phyloP scores from a whole-genome alignment of 768 basidiomycete genomes.

The Amanita polypyramis region DNA sequence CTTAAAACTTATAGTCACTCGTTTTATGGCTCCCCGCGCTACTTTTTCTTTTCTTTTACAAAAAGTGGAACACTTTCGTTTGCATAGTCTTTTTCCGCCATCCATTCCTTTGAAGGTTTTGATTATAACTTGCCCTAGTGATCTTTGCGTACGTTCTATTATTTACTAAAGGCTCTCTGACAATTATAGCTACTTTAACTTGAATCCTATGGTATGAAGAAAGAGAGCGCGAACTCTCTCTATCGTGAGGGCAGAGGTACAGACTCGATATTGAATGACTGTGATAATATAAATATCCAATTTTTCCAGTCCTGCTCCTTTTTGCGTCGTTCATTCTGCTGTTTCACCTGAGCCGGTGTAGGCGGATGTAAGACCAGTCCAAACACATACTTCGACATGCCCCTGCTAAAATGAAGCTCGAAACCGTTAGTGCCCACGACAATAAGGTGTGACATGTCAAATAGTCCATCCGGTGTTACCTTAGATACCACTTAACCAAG shows the following conservation, averaged over 20 bases:
- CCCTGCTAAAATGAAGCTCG: conserved; percentile 29
- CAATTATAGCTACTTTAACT: not conserved
- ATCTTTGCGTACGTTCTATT: not conserved
- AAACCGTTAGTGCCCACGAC: conserved; percentile 30
- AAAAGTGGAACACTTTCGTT: not conserved
- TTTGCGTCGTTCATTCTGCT: conserved; percentile 18
- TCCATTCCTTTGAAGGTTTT: conserved; percentile 4
- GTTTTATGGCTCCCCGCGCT: not conserved
- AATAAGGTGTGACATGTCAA: conserved; percentile 41
- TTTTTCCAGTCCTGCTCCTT: conserved; percentile 30
- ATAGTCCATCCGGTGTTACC: conserved; percentile 35
- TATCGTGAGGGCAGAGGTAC: not conserved
- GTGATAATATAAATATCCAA: conserved; percentile 25
- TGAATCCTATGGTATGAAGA: not conserved
- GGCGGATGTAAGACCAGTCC: conserved; percentile 41
- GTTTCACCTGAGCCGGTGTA: conserved; percentile 31
- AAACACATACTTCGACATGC: conserved; percentile 34
- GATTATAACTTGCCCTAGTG: not conserved
- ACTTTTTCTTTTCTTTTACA: too few relatives aligned
- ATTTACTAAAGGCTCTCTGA: not conserved
- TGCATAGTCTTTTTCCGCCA: not conserved
- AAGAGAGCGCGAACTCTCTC: not conserved
- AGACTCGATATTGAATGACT: conserved; percentile 20
- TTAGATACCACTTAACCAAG: conserved; percentile 12
- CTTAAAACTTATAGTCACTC: conserved; percentile 1